phyloP scores from a whole-genome alignment of 1,284 basidiomycete genomes.

The Sanghuangporus baumii region DNA sequence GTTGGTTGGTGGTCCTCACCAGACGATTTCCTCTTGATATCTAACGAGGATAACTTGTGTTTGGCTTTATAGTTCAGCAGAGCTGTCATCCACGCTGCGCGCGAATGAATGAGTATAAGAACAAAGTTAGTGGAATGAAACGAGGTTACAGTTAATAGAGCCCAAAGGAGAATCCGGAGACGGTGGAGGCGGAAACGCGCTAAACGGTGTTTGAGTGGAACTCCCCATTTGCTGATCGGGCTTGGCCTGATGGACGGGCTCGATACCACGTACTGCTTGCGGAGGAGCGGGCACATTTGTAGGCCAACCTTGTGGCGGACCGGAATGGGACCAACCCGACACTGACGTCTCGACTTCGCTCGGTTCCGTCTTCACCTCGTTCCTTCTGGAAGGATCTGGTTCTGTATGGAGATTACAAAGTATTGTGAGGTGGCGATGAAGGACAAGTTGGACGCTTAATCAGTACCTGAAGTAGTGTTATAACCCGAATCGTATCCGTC shows the following conservation, averaged over 20 bases:
- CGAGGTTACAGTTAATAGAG: background rate
- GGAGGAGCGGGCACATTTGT: background rate
- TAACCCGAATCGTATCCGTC: background rate
- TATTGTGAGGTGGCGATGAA: background rate
- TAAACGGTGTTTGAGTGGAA: background rate
- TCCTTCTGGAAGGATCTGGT: background rate
- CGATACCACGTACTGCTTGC: background rate
- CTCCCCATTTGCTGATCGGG: background rate
- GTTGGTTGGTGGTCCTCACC: slow-evolving; percentile 2
- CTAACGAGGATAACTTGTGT: background rate
- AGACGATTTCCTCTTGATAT: background rate
- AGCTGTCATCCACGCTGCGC: slow-evolving; percentile 4
- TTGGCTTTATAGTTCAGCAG: background rate
- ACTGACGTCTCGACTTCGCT: background rate
- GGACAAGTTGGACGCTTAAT: background rate
- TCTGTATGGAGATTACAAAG: background rate
- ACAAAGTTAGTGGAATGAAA: background rate
- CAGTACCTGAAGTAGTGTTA: background rate
- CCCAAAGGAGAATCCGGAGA: background rate
- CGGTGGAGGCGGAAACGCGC: background rate
- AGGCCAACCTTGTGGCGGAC: background rate
- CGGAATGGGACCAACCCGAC: background rate
- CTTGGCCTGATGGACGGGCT: background rate
- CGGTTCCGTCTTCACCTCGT: background rate
- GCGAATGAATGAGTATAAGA: background rate